These are phyloP conservation scores for Cladophialophora yegresii DNA, from an alignment of 2,329 filamentous ascomycete species.

Conservation along the genomic window DNA sequence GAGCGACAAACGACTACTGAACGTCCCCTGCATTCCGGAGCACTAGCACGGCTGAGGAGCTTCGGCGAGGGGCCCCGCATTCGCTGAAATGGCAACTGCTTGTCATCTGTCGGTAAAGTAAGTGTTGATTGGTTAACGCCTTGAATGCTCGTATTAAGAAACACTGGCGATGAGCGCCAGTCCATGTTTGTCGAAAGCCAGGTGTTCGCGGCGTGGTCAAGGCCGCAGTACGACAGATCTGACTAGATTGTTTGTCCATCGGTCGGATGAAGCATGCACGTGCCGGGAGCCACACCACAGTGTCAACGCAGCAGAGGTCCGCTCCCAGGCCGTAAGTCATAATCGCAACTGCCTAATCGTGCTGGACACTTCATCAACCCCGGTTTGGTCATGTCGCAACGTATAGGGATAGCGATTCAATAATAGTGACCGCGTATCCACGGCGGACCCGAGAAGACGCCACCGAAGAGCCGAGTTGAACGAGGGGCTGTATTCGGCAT, in stretches of 20 bases:
- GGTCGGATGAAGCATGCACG: no score
- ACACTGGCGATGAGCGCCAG: background rate
- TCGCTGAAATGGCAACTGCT: background rate
- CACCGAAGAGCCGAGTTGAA: background rate
- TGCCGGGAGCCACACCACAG: no score
- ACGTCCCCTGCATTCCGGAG: background rate
- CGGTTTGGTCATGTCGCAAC: background rate
- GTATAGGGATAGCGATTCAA: background rate
- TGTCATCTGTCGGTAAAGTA: background rate
- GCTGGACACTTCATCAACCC: background rate
- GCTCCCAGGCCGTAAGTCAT: no score
- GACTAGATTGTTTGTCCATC: background rate
- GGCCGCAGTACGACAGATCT: background rate
- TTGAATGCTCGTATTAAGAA: background rate
- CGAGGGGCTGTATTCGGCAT: background rate
- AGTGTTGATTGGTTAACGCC: background rate
- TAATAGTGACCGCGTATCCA: background rate
- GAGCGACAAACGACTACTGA: background rate
- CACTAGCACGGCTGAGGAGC: no score
- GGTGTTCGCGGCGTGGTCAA: background rate
- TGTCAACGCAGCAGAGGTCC: no score
- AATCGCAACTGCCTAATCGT: background rate
- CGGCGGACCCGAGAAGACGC: background rate
- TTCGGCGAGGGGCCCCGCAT: background rate
- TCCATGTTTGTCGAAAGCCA: background rate